Base-by-base conservation (phyloP, 2,329 filamentous ascomycete genomes). In the Emmonsiellopsis sp. region DNA sequence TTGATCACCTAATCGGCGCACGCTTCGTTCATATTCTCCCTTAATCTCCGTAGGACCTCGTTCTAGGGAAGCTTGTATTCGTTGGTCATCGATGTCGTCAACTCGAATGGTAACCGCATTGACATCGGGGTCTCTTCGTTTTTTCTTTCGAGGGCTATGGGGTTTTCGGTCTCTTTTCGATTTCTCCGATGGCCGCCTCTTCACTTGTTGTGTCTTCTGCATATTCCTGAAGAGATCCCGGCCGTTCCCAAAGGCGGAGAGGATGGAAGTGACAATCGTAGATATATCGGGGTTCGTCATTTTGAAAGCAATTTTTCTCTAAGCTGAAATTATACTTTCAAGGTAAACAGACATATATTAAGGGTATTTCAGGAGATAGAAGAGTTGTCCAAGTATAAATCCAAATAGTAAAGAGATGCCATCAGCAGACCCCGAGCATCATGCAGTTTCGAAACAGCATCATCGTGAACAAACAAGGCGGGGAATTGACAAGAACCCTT, bases 221-320 rank as follows among this genome's bases (percentile, higher is more conserved):
- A 51, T 43, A 14, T 31, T 27, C n/a, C 32, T 51, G 49, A 51
- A 51, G n/a, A 51, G 31, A 32, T 51, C 49, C 40, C 37, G 21
- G 17, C 49, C 49, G 39, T 43, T 51, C 5, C 49, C 49, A 42
- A 51, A 51, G 13, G 49, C 49, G 7, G 37, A 14, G 5, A 51
- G 37, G 39, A 51, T 51, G 8, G 49, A 42, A 27, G 49, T 10
- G 14, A 51, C 40, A 17, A 51, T 37, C 2, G 39, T 33, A 34
- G 49, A 43, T 2, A 51, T 36, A 10, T 51, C 49, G 33, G 39
- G 34, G 39, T 51, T 51, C 37, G 49, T 50, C 37, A 50, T 42
- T 14, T 50, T 50, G 37, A 13, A 49, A 17, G 10, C 34, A 6
- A 2, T 6, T 49, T 27, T 27, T 27, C 21, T 27, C 21, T 5